These are phyloP conservation scores for Eutrema yunnanense DNA, from an alignment of 345 rosid species.

Conservation along the genomic window DNA sequence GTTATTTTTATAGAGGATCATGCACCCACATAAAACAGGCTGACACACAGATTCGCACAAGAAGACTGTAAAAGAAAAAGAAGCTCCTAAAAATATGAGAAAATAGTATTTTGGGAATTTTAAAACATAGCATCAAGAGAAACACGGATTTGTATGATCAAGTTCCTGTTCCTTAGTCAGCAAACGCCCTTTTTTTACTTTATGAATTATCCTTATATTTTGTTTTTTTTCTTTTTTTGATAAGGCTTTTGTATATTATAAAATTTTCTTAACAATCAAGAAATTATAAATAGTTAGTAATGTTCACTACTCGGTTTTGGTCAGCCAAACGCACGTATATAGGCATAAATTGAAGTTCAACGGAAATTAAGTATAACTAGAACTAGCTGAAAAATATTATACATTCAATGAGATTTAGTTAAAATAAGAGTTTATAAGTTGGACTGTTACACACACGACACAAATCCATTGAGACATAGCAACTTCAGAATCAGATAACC, in stretches of 20 bases:
- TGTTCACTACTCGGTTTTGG: neutral
- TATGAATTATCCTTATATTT: constrained; percentile 9
- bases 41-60: constrained; percentile 27
- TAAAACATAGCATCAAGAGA: constrained; percentile 16
- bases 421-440: neutral
- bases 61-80: constrained; percentile 24
- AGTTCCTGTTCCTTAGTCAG: constrained; percentile 19
- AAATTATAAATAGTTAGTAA: neutral
- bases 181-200: constrained; percentile 21
- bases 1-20: constrained; percentile 5
- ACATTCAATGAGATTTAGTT: neutral
- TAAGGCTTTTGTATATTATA: neutral
- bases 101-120: neutral
- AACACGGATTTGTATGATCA: constrained; percentile 4
- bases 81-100: constrained; percentile 28
- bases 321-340: neutral
- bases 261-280: neutral
- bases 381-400: neutral
- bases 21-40: constrained; percentile 21
- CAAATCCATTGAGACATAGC: neutral
- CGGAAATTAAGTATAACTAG: neutral
- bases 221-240: neutral
- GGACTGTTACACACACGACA: constrained; percentile 14
- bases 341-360: neutral
- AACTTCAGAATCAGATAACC: constrained; percentile 16